Conservation (phyloP, 2,329 filamentous ascomycete species). For the Cryphonectria naterciae region DNA sequence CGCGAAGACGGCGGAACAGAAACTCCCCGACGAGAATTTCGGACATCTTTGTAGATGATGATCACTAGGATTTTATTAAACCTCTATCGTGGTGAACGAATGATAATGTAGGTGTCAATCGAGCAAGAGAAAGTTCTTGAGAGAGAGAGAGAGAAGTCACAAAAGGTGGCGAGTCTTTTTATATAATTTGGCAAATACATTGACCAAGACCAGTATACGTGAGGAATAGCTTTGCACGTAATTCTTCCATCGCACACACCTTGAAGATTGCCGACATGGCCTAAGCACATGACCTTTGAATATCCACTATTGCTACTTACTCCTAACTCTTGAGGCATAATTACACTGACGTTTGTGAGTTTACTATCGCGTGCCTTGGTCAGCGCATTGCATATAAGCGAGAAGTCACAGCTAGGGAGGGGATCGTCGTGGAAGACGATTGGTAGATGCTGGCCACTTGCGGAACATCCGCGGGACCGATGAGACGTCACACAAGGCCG, state of each 20-base stretch:
- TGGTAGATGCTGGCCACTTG: background rate
- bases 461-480: background rate
- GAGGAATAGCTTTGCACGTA: too few relatives aligned
- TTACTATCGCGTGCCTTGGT: background rate
- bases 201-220: background rate
- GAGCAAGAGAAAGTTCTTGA: background rate
- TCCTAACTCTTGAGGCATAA: background rate
- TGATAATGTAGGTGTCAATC: background rate
- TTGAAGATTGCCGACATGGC: too few relatives aligned
- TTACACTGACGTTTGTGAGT: background rate
- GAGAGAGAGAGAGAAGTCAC: background rate
- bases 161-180: background rate
- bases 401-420: background rate
- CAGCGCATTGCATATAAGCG: background rate
- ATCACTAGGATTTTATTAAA: background rate
- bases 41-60: conserved; percentile 24
- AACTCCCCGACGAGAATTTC: conserved; percentile 50
- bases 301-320: background rate
- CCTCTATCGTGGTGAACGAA: background rate
- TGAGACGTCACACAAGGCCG: conserved; percentile 1
- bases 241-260: too few relatives aligned
- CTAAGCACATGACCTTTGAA: too few relatives aligned
- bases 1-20: conserved; percentile 52
- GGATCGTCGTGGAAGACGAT: background rate
- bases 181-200: background rate